Conservation (phyloP, 108 stramenopile species). For the Hondaea fermentalgiana region DNA sequence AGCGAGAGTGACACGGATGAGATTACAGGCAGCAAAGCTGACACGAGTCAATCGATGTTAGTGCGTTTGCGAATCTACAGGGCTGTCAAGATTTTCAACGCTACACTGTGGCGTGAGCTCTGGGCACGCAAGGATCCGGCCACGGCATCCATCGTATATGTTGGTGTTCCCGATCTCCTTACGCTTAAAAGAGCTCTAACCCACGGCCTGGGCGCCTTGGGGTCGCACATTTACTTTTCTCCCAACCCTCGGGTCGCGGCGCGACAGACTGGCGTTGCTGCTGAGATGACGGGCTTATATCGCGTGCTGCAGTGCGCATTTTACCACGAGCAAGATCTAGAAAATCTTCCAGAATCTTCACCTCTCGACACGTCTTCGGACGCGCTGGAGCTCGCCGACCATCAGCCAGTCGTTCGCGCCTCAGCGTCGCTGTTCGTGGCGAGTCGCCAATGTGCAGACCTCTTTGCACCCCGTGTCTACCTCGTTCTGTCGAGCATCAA, state of each 20-base stretch:
- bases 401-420: neutral
- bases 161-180: neutral
- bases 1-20: neutral
- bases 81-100: neutral
- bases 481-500: neutral
- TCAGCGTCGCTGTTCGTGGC: neutral
- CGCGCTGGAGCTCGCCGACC: neutral
- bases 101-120: neutral
- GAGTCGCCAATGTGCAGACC: neutral
- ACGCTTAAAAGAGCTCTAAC: neutral
- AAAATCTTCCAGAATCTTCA: too few relatives aligned
- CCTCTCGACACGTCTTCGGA: neutral
- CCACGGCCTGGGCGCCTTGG: neutral
- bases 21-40: too few relatives aligned
- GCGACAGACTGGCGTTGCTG: neutral
- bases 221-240: neutral
- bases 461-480: neutral
- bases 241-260: neutral
- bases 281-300: neutral
- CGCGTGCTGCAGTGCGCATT: neutral
- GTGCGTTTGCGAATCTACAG: neutral
- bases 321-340: neutral
- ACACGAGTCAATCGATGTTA: too few relatives aligned
- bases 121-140: neutral
- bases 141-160: neutral